phyloP scores from a whole-genome alignment of 176 grass and related monocot genomes.

The Juncus effusus region DNA sequence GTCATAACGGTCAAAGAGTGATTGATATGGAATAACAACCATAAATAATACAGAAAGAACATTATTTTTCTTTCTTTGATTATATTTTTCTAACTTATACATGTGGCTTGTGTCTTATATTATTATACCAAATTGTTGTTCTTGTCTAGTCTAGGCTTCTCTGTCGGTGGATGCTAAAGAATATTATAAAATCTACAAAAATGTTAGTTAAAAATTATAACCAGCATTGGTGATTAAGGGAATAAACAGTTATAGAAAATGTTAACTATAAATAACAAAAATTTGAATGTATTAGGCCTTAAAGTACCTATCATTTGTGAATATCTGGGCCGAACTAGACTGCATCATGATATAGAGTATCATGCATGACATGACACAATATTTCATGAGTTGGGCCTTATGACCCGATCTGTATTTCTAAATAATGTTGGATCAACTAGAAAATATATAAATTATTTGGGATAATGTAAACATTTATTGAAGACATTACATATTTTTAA shows the following conservation, averaged over 20 bases:
- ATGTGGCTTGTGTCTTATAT: slow-evolving; percentile 15
- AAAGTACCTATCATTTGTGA: no score
- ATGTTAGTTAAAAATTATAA: not conserved
- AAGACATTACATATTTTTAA: no score
- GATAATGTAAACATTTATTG: no score
- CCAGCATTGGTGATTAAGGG: not conserved
- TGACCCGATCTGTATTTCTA: no score
- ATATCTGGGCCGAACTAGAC: no score
- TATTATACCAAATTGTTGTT: slow-evolving; percentile 5
- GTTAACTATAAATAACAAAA: not conserved
- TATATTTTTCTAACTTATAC: not conserved
- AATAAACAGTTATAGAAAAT: not conserved
- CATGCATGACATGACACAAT: no score
- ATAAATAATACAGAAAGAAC: not conserved
- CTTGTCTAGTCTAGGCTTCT: slow-evolving; percentile 4
- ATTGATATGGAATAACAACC: slow-evolving; percentile 1
- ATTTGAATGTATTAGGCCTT: not conserved
- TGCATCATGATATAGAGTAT: no score
- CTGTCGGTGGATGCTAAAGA: slow-evolving; percentile 6
- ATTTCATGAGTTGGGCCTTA: no score
- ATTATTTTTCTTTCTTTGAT: not conserved
- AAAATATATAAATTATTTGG: no score
- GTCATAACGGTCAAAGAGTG: not conserved
- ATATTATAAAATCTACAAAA: no score
- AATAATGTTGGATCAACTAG: no score